A percentile compares a stretch with the other conserved stretches of the same genome.
Conservation (phyloP, 176 grass and related monocot genomes). For the Eragrostis nindensis region DNA sequence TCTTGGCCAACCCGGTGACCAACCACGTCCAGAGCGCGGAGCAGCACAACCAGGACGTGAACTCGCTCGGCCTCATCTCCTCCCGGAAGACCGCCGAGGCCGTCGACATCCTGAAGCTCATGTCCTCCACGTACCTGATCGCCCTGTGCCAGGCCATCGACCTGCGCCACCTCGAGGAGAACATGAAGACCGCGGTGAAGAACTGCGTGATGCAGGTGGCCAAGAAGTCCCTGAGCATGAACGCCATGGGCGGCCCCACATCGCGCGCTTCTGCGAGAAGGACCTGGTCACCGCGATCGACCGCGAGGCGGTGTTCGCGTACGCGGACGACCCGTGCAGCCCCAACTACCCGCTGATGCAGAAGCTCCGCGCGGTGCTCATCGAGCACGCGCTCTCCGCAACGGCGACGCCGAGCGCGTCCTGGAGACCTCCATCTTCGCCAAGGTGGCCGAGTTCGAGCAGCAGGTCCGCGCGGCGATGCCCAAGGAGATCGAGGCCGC, state of each 20-base stretch:
- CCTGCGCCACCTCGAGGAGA: conserved; percentile 88
- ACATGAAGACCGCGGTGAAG: conserved; percentile 72
- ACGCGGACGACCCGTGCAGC: conserved; percentile 90
- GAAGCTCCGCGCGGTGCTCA: conserved; percentile 80
- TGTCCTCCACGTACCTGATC: conserved; percentile 83
- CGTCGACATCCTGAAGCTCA: conserved; percentile 85
- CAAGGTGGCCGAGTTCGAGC: conserved; percentile 75
- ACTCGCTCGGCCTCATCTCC: conserved; percentile 89
- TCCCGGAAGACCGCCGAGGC: conserved; percentile 92
- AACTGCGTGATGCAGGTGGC: conserved; percentile 73
- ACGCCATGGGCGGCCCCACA: conserved; percentile 62
- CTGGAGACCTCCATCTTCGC: conserved; percentile 74
- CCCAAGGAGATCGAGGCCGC: conserved; percentile 82
- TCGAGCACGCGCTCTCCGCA: conserved; percentile 76
- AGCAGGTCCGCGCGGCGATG: conserved; percentile 53
- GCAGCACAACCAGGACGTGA: conserved; percentile 99
- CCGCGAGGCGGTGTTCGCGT: conserved; percentile 79
- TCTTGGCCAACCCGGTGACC: conserved; percentile 88
- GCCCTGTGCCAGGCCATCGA: conserved; percentile 82
- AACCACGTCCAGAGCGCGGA: conserved; percentile 98
- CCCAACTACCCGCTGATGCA: conserved; percentile 77
- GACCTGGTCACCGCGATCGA: conserved; percentile 74
- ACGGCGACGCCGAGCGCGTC: conserved; percentile 66
- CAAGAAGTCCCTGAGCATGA: conserved; percentile 70
- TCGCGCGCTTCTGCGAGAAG: conserved; percentile 80